Evolutionary conservation across 139 green algal genomes (phyloP).

Genomic region (Chlamydomonas eustigma): DNA sequence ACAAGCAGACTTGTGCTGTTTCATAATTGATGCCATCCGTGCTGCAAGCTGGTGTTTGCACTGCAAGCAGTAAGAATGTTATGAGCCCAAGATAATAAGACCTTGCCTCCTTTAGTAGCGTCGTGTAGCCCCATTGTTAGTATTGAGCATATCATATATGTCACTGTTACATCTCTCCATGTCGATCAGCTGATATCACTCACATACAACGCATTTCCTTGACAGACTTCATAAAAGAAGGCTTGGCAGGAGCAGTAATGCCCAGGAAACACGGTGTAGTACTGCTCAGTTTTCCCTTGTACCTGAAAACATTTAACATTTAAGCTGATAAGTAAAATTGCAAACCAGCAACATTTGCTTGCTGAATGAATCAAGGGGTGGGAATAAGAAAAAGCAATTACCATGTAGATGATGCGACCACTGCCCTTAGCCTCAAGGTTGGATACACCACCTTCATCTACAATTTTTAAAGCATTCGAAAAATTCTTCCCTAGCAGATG

Average conservation of each 20-base stretch:
- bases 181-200: no score
- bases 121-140: no score
- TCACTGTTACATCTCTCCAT: no score
- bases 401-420: slow-evolving; percentile 17
- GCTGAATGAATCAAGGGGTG: neutral
- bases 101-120: no score
- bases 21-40: slow-evolving; percentile 47
- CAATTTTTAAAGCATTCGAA: slow-evolving; percentile 61
- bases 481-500: slow-evolving; percentile 71
- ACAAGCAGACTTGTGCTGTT: no score
- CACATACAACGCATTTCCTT: slow-evolving; percentile 44
- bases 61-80: slow-evolving; percentile 30
- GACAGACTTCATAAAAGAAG: slow-evolving; percentile 71
- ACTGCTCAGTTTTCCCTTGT: slow-evolving; percentile 42
- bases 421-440: slow-evolving; percentile 52
- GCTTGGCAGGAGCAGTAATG: slow-evolving; percentile 85
- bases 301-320: slow-evolving; percentile 45
- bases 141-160: no score
- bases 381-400: neutral
- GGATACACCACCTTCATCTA: slow-evolving; percentile 61
- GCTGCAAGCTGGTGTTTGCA: slow-evolving; percentile 90
- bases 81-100: neutral
- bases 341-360: neutral
- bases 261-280: slow-evolving; percentile 66
- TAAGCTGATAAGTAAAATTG: neutral